These are phyloP conservation scores for Pavlovales sp. DNA, from an alignment of 208 protist species.

Conservation along the genomic window DNA sequence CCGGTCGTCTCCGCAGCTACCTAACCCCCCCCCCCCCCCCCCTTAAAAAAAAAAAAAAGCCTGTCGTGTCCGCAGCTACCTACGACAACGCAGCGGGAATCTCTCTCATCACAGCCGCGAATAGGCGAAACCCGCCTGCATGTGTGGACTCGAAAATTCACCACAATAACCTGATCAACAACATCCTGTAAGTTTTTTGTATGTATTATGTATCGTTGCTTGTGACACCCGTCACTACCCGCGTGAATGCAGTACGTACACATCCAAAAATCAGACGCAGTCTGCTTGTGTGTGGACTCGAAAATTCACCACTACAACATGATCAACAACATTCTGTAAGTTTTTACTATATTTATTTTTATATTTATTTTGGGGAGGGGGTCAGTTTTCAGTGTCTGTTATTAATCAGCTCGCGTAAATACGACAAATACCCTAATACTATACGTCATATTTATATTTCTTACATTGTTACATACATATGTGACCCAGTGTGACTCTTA, in stretches of 20 bases:
- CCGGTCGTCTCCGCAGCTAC: too few relatives aligned
- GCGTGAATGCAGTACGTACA: too few relatives aligned
- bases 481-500: too few relatives aligned
- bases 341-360: background rate
- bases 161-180: constrained; percentile 49
- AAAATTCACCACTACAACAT: constrained; percentile 50
- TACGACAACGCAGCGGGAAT: background rate
- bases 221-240: too few relatives aligned
- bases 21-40: too few relatives aligned
- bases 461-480: too few relatives aligned
- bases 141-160: constrained; percentile 40
- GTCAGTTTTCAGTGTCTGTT: too few relatives aligned
- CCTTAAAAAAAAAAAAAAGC: too few relatives aligned
- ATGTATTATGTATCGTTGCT: background rate
- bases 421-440: too few relatives aligned
- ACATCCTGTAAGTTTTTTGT: constrained; percentile 32
- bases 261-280: too few relatives aligned
- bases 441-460: too few relatives aligned
- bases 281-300: constrained; percentile 25
- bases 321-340: constrained; percentile 46
- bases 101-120: background rate
- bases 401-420: too few relatives aligned
- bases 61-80: background rate
- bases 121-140: constrained; percentile 16
- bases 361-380: background rate